phyloP scores from a whole-genome alignment of 2,329 filamentous ascomycete species.

The Penicillium vulpinum region DNA sequence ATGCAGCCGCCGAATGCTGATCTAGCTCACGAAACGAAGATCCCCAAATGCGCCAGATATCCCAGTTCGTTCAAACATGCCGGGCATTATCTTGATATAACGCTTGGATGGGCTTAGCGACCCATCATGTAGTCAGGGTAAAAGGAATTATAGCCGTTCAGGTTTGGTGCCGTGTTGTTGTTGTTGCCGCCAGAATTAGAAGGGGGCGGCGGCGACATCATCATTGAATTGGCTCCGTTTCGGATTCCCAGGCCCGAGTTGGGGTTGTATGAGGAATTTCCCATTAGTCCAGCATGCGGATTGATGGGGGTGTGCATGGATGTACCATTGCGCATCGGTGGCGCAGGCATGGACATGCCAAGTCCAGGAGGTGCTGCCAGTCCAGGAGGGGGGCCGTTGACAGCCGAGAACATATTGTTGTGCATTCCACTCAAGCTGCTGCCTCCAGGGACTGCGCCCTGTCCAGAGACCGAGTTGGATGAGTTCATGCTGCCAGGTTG shows the following conservation, averaged over 20 bases:
- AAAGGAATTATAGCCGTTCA: conserved; percentile 39
- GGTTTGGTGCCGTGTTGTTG: conserved; percentile 30
- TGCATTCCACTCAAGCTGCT: conserved; percentile 57
- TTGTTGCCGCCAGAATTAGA: conserved; percentile 31
- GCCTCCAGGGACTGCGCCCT: conserved; percentile 58
- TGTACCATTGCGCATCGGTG: conserved; percentile 31
- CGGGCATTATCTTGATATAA: conserved; percentile 41
- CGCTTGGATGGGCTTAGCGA: conserved; percentile 35
- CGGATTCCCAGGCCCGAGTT: conserved; percentile 43
- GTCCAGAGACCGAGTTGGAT: conserved; percentile 52
- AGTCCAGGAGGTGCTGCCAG: conserved; percentile 74
- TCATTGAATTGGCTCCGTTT: conserved; percentile 34
- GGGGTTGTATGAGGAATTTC: conserved; percentile 35
- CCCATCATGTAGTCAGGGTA: conserved; percentile 54
- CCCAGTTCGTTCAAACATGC: conserved; percentile 45
- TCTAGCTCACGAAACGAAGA: conserved; percentile 42
- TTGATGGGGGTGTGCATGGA: conserved; percentile 34
- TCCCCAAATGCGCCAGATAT: conserved; percentile 43
- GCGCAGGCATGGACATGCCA: conserved; percentile 39
- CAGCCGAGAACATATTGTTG: conserved; percentile 64
- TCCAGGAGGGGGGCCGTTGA: conserved; percentile 78
- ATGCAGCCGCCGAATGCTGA: conserved; percentile 44
- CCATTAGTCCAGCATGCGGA: conserved; percentile 30
- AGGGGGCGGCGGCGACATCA: conserved; percentile 33
- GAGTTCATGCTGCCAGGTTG: conserved; percentile 60